Percentiles rank a stretch among this genome's conserved stretches.
Evolutionary conservation across 1,284 basidiomycete species (phyloP).

Genomic region (Athelia sp.): DNA sequence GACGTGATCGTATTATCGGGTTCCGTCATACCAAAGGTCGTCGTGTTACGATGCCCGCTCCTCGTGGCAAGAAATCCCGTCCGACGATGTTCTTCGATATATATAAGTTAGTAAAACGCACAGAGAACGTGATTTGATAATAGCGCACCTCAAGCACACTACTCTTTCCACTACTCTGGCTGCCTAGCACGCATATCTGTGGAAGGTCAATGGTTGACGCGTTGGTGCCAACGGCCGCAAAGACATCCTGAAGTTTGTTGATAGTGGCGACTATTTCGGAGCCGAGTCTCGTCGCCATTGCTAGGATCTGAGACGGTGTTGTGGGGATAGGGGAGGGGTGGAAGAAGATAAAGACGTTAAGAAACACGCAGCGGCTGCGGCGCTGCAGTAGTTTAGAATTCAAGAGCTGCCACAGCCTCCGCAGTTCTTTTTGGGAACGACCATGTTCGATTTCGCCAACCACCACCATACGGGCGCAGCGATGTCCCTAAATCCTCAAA

Average conservation of each 20-base stretch:
- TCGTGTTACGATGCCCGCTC: slow-evolving; percentile 98
- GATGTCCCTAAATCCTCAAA: too few relatives aligned
- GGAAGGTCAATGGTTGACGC: slow-evolving; percentile 83
- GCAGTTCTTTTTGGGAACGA: too few relatives aligned
- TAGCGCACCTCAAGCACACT: slow-evolving; percentile 83
- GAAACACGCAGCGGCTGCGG: slow-evolving; percentile 2
- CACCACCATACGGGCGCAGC: too few relatives aligned
- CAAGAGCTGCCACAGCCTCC: too few relatives aligned
- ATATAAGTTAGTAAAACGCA: background rate
- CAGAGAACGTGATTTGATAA: slow-evolving; percentile 3
- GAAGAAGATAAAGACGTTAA: slow-evolving; percentile 4
- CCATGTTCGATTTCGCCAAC: too few relatives aligned
- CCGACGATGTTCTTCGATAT: slow-evolving; percentile 87
- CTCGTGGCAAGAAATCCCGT: slow-evolving; percentile 94
- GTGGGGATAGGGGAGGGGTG: slow-evolving; percentile 15
- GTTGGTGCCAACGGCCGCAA: slow-evolving; percentile 73
- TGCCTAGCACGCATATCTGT: slow-evolving; percentile 97
- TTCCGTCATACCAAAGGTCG: slow-evolving; percentile 69
- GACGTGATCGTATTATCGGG: slow-evolving; percentile 1
- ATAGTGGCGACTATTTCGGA: slow-evolving; percentile 72
- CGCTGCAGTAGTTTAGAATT: background rate
- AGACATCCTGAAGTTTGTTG: slow-evolving; percentile 85
- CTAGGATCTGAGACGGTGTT: slow-evolving; percentile 12
- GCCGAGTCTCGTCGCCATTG: slow-evolving; percentile 67
- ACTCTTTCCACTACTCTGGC: slow-evolving; percentile 97